phyloP scores from a whole-genome alignment of 495 filamentous ascomycete genomes.

The Xylaria curta region DNA sequence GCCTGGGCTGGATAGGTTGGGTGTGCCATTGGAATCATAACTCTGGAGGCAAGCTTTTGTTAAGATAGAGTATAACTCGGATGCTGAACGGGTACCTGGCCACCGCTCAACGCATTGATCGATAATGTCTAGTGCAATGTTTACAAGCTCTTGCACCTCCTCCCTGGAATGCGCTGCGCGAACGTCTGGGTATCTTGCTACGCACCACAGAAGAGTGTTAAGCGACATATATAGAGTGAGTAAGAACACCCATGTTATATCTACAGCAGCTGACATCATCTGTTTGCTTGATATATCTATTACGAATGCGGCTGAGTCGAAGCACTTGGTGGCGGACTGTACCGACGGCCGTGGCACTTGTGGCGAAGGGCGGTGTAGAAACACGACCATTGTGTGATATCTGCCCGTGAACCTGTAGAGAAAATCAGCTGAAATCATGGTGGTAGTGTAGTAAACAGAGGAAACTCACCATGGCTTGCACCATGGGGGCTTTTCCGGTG shows the following conservation, averaged over 20 bases:
- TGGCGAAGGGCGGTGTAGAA: slow-evolving; percentile 84
- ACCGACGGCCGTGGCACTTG: slow-evolving; percentile 85
- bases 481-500: slow-evolving; percentile 55
- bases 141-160: slow-evolving; percentile 73
- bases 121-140: slow-evolving; percentile 76
- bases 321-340: slow-evolving; percentile 76
- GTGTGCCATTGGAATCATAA: slow-evolving; percentile 68
- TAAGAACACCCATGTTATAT: slow-evolving; percentile 91
- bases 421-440: slow-evolving; percentile 20
- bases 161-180: slow-evolving; percentile 70
- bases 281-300: slow-evolving; percentile 78
- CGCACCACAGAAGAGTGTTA: slow-evolving; percentile 85
- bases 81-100: slow-evolving; percentile 86
- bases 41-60: slow-evolving; percentile 83
- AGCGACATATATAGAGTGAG: slow-evolving; percentile 85
- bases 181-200: slow-evolving; percentile 79
- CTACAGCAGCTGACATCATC: slow-evolving; percentile 73
- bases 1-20: slow-evolving; percentile 58
- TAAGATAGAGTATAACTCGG: slow-evolving; percentile 78
- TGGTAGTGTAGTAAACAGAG: background rate
- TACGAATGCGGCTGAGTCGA: slow-evolving; percentile 79
- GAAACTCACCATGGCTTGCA: slow-evolving; percentile 55
- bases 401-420: slow-evolving; percentile 71
- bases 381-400: slow-evolving; percentile 83
- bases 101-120: slow-evolving; percentile 77